Base-by-base conservation (phyloP, 2,329 filamentous ascomycete genomes). In the Tolypocladium nubicola region DNA sequence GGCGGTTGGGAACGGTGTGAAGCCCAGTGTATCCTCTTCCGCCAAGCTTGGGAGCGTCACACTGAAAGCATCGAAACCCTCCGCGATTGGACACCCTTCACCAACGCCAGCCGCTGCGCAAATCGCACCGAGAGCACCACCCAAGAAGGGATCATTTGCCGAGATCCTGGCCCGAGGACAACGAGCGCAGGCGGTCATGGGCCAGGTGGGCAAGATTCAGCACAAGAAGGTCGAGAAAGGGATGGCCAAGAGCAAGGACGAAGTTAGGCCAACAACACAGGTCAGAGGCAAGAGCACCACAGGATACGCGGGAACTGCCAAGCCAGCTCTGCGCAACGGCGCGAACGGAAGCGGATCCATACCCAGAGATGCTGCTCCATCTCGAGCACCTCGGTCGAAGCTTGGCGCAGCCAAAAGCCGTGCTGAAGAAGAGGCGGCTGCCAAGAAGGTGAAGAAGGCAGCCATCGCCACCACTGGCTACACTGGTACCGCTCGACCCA, bases 161-260 rank as follows among this genome's bases (percentile, higher is more conserved):
- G 87, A 90, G 65, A 87, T 90, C 59, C 79, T 92, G 72, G 86
- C 86, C 57, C 80, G 86, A 62, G 89, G 84, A 38, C 84, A 88
- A 65, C 82, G 83, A 60, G 85, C 83, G 14, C 83, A 88, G 65
- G 76, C 75, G 43, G 76, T 73, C 45, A 80, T 83, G 74, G 80
- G 76, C n/a, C 80, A 80, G 63, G 78, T 87, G 30, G 87, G 86
- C 57, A 84, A 83, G 63, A 89, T 90, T 62, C 87, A 89, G 67
- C 87, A 90, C 70, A 90, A 90, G 68, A 79, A 85, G 23, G 80
- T 85, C 1, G 87, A 88, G 63, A 87, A 84, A 65, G 71, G 79
- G n/a, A 73, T 79, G 8, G 76, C 59, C 9, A 87, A 78, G 68
- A 79, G 76, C 59, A 78, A 76, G 62, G 78, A 79, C 52, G 76